Conservation (phyloP, 805 yeast species). For the Dipodascus geniculatus region DNA sequence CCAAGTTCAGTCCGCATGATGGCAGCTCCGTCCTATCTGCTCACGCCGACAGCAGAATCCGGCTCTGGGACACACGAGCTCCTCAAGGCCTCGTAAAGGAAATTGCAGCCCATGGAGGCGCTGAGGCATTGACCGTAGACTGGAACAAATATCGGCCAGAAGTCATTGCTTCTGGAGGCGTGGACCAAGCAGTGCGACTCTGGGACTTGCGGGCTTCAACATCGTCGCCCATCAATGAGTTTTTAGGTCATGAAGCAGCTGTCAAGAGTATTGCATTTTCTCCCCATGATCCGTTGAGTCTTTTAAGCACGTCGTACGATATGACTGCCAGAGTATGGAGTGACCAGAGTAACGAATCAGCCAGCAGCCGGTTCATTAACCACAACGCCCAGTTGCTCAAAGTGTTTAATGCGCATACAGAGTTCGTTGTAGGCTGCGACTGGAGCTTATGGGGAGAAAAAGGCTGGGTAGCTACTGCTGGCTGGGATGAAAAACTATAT, state of each 20-base stretch:
- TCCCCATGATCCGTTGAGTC: constrained; percentile 64
- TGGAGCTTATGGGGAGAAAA: constrained; percentile 96
- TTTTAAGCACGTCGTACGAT: constrained; percentile 76
- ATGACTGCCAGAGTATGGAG: constrained; percentile 87
- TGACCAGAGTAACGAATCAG: constrained; percentile 52
- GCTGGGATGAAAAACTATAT: constrained; percentile 93
- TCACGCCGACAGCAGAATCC: constrained; percentile 61
- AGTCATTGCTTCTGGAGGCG: constrained; percentile 82
- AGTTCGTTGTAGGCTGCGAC: constrained; percentile 87
- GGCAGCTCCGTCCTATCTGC: constrained; percentile 58
- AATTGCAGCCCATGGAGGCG: constrained; percentile 55
- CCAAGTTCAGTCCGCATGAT: constrained; percentile 75
- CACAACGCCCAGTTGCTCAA: constrained; percentile 42
- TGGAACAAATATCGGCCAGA: constrained; percentile 82
- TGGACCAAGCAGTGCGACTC: constrained; percentile 68
- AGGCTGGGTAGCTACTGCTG: constrained; percentile 89
- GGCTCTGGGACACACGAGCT: constrained; percentile 72
- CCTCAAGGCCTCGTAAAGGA: constrained; percentile 40
- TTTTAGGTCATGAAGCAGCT: constrained; percentile 83
- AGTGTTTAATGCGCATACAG: constrained; percentile 60
- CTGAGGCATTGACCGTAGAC: constrained; percentile 72
- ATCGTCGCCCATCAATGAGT: constrained; percentile 57
- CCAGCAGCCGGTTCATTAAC: constrained; percentile 33
- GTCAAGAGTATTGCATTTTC: constrained; percentile 78
- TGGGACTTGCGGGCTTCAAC: constrained; percentile 52